Percentiles rank a stretch among this genome's conserved stretches.
These are phyloP conservation scores for Perkinsus marinus DNA, from an alignment of 169 alveolate species.

Conservation along the genomic window DNA sequence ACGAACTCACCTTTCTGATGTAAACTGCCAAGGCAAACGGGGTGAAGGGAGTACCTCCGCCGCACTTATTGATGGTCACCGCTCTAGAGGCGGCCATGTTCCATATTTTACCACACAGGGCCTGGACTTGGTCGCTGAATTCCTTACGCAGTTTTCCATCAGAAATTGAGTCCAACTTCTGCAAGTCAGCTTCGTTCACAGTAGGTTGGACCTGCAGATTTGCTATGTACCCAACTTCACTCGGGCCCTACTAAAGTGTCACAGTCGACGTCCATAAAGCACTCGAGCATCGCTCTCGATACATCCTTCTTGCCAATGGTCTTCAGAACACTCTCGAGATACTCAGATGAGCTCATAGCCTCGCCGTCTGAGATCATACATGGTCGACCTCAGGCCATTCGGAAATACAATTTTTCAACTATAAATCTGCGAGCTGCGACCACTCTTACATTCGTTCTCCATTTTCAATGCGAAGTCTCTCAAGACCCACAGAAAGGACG, in stretches of 20 bases:
- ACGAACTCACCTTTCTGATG: neutral
- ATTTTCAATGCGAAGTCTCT: slow-evolving; percentile 53
- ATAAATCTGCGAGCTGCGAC: neutral
- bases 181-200: slow-evolving; percentile 44
- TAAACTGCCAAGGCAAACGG: neutral
- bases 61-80: neutral
- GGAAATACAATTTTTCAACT: neutral
- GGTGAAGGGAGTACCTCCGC: neutral
- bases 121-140: slow-evolving; percentile 6
- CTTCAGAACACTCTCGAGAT: slow-evolving; percentile 33
- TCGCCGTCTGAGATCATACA: slow-evolving; percentile 23
- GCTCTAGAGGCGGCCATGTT: neutral
- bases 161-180: slow-evolving; percentile 35
- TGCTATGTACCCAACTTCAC: neutral
- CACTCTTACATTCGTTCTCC: slow-evolving; percentile 15
- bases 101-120: neutral
- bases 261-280: slow-evolving; percentile 31
- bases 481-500: slow-evolving; percentile 55
- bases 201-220: slow-evolving; percentile 44
- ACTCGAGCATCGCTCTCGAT: slow-evolving; percentile 25
- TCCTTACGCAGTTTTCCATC: slow-evolving; percentile 40
- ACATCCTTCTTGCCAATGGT: slow-evolving; percentile 32
- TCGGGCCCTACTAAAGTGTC: slow-evolving; percentile 42
- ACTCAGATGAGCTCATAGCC: slow-evolving; percentile 34
- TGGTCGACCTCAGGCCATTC: neutral